phyloP scores from a whole-genome alignment of 176 grass and related monocot genomes.

The Triticum timopheevii region DNA sequence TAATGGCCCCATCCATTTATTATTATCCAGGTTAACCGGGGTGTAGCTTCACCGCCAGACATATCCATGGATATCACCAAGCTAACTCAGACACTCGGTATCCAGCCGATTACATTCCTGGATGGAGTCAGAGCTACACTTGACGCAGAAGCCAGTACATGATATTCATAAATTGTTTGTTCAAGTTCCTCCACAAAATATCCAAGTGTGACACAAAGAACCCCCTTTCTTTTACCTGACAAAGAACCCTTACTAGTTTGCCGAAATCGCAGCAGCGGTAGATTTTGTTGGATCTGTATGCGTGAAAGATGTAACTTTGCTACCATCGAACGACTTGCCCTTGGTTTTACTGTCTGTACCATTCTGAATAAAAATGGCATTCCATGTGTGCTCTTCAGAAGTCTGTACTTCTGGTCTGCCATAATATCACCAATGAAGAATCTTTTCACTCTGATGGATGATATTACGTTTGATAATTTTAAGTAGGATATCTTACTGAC shows the following conservation, averaged over 20 bases:
- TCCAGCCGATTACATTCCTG: conserved; percentile 59
- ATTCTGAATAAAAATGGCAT: conserved; percentile 14
- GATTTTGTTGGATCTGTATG: neutral
- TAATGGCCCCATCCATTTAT: neutral
- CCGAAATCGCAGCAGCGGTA: neutral
- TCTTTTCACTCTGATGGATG: neutral
- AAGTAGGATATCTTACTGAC: neutral
- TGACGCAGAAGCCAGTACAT: conserved; percentile 42
- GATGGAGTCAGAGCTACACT: conserved; percentile 80
- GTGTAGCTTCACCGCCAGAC: conserved; percentile 80
- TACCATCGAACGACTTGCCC: neutral
- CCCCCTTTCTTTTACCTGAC: neutral
- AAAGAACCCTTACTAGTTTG: neutral
- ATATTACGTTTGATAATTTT: neutral
- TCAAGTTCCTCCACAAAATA: conserved; percentile 2
- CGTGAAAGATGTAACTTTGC: conserved; percentile 12
- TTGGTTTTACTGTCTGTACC: conserved; percentile 11
- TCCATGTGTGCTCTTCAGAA: conserved; percentile 11
- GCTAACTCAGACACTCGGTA: conserved; percentile 62
- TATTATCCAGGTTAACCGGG: conserved; percentile 64
- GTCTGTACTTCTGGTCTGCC: neutral
- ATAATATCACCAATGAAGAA: neutral
- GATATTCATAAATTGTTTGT: neutral
- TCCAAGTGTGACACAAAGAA: neutral
- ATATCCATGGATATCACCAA: conserved; percentile 96